Evolutionary conservation across 2,329 filamentous ascomycete species (phyloP).

Genomic region (Pezicula carpinea): DNA sequence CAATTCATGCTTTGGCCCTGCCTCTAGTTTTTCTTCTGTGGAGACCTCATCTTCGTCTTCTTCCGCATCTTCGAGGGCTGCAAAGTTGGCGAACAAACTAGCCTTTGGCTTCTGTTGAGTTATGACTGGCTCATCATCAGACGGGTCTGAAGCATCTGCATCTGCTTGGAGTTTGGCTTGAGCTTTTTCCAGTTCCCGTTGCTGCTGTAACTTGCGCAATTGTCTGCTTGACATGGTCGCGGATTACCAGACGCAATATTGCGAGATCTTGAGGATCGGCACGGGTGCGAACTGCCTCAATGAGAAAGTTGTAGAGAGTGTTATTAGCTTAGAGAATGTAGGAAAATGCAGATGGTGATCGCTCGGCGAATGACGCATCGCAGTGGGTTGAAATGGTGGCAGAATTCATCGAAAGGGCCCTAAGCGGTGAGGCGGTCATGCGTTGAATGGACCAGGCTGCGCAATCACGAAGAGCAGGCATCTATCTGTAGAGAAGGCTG

Average conservation of each 20-base stretch:
- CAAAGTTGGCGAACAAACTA: slow-evolving; percentile 51
- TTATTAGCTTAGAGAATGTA: too few relatives aligned
- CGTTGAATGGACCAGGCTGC: too few relatives aligned
- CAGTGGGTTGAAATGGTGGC: neutral
- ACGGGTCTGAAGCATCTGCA: slow-evolving; percentile 21
- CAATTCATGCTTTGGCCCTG: slow-evolving; percentile 11
- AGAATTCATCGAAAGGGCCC: neutral
- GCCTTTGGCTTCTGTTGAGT: slow-evolving; percentile 33
- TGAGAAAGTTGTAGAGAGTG: neutral
- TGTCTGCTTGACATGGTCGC: slow-evolving; percentile 30
- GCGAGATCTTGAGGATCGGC: too few relatives aligned
- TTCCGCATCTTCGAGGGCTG: slow-evolving; percentile 36
- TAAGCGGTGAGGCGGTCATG: neutral
- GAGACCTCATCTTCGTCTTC: slow-evolving; percentile 29
- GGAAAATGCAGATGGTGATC: neutral
- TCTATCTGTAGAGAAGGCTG: too few relatives aligned
- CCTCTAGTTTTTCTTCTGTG: slow-evolving; percentile 25
- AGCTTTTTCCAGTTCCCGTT: slow-evolving; percentile 25
- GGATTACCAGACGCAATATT: neutral
- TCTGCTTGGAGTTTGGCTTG: slow-evolving; percentile 17
- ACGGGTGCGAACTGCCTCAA: too few relatives aligned
- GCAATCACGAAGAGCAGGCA: too few relatives aligned
- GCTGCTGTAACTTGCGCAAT: slow-evolving; percentile 30
- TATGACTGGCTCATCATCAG: slow-evolving; percentile 25
- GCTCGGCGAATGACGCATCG: slow-evolving; percentile 24